Evolutionary conservation across 2,329 filamentous ascomycete species (phyloP).

Genomic region (Stagonosporopsis rhizophila): DNA sequence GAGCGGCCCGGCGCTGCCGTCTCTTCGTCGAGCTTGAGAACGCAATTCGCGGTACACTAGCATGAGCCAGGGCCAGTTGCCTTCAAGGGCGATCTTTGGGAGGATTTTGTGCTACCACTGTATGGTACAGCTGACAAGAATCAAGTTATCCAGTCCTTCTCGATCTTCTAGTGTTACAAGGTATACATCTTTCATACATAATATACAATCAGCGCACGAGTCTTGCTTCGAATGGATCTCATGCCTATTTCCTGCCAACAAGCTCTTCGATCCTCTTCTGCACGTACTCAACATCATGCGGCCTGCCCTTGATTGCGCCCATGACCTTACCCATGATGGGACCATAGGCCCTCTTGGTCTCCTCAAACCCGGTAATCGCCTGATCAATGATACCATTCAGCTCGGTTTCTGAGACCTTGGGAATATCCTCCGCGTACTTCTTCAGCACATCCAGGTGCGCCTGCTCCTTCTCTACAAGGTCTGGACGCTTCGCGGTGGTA

Average conservation of each 20-base stretch:
- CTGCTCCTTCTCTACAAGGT: constrained; percentile 75
- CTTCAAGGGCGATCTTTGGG: neutral
- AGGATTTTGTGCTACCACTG: neutral
- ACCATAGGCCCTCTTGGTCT: constrained; percentile 61
- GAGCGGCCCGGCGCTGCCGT: constrained; percentile 13
- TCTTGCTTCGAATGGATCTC: neutral
- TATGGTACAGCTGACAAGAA: neutral
- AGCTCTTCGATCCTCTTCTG: constrained; percentile 64
- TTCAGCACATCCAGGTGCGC: constrained; percentile 69
- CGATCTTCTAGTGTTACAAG: constrained; percentile 5
- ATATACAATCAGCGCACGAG: neutral
- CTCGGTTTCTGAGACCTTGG: constrained; percentile 65
- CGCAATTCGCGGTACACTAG: neutral
- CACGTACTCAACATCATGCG: constrained; percentile 68
- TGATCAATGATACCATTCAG: constrained; percentile 62
- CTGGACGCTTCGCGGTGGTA: constrained; percentile 66
- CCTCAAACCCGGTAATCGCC: constrained; percentile 60
- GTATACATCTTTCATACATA: constrained; percentile 5
- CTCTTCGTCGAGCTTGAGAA: neutral
- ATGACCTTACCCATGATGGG: constrained; percentile 67
- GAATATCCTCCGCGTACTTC: constrained; percentile 68
- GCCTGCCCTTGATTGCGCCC: constrained; percentile 67
- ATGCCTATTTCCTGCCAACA: constrained; percentile 29
- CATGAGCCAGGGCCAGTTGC: neutral
- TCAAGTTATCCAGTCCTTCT: neutral